A percentile compares a stretch with the other conserved stretches of the same genome.
Evolutionary conservation across 331 rosid species (phyloP).

Genomic region (Spiraea crenata): DNA sequence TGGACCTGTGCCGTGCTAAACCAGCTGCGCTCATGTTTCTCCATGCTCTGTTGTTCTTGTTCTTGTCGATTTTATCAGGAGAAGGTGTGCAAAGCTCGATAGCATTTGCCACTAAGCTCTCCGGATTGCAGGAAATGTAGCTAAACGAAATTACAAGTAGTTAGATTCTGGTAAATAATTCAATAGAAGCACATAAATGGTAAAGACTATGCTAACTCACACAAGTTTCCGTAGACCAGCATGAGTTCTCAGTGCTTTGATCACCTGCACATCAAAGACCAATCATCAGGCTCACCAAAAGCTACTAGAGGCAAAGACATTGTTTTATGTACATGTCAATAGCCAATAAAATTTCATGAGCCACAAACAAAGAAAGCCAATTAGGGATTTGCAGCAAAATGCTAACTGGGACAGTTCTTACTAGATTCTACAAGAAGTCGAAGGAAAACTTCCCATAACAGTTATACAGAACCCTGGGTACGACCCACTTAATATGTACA

Average conservation of each 20-base stretch:
- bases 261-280: constrained; percentile 59
- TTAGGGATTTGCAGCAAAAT: too few relatives aligned
- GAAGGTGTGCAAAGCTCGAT: constrained; percentile 96
- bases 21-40: constrained; percentile 87
- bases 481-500: too few relatives aligned
- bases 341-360: not conserved
- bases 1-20: constrained; percentile 82
- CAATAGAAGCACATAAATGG: not conserved
- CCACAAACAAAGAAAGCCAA: constrained; percentile 1
- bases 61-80: constrained; percentile 51
- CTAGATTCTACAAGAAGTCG: not conserved
- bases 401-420: not conserved
- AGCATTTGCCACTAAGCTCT: constrained; percentile 89
- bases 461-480: not conserved
- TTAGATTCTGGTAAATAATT: constrained; percentile 24
- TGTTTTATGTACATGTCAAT: not conserved
- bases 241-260: constrained; percentile 87
- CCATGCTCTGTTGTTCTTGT: constrained; percentile 88
- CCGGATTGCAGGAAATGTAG: constrained; percentile 97
- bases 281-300: constrained; percentile 18
- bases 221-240: constrained; percentile 68
- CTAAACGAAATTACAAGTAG: constrained; percentile 46
- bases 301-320: not conserved
- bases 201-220: constrained; percentile 49
- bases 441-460: not conserved